Conservation (phyloP, 1,284 basidiomycete genomes). For the Tilletia setariae region DNA sequence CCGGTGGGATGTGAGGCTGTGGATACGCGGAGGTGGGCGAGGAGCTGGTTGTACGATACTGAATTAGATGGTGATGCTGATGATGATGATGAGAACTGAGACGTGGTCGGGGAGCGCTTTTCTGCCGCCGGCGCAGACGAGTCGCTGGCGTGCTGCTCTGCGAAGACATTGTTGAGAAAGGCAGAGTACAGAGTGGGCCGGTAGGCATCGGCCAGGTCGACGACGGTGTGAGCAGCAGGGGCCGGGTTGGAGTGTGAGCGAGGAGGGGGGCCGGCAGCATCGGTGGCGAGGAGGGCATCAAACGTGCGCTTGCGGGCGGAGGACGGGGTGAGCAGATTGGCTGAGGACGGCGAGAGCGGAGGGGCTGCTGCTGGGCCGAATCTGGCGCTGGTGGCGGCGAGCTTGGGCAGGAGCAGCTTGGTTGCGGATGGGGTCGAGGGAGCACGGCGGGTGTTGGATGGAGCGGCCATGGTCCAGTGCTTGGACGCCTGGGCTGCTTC, state of each 20-base stretch:
- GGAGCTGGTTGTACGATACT: constrained; percentile 60
- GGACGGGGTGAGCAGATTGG: neutral
- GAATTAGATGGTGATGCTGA: constrained; percentile 32
- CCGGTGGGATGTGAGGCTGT: constrained; percentile 21
- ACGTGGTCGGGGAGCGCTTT: neutral
- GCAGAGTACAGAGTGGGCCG: constrained; percentile 5
- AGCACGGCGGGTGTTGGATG: too few relatives aligned
- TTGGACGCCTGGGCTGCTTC: too few relatives aligned
- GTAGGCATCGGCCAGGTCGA: neutral
- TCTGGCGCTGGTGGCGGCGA: neutral
- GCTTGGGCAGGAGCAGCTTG: neutral
- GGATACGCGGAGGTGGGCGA: constrained; percentile 58
- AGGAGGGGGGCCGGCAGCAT: neutral
- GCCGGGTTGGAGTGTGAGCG: neutral
- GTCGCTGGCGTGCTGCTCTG: neutral
- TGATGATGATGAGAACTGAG: neutral
- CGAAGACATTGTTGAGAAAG: constrained; percentile 5
- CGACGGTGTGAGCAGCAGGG: neutral
- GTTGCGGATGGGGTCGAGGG: neutral
- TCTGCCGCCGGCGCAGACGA: neutral
- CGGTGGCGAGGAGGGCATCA: neutral
- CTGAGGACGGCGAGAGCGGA: neutral
- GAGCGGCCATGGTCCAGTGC: too few relatives aligned
- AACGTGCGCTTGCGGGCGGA: constrained; percentile 1
- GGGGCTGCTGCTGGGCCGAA: neutral